Percentiles rank a stretch among this genome's conserved stretches.
Evolutionary conservation across 139 green algal genomes (phyloP).

Genomic region (Chlorella ohadii): DNA sequence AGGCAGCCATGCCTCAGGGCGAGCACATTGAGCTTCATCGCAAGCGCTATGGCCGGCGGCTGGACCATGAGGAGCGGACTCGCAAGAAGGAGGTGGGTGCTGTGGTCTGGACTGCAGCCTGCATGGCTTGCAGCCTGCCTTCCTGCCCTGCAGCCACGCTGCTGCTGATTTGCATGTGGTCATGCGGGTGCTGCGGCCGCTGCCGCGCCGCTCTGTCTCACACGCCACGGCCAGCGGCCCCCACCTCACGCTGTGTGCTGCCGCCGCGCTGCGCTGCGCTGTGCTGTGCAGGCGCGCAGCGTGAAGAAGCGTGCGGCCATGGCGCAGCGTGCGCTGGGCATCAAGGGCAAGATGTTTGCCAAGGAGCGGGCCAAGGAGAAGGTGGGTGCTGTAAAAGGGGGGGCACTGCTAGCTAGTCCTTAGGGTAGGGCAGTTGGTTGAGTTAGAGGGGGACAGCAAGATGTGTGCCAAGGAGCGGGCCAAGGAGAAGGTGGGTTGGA

Average conservation of each 20-base stretch:
- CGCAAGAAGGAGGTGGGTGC: slow-evolving; percentile 86
- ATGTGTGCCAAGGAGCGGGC: slow-evolving; percentile 90
- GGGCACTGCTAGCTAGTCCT: too few species aligned
- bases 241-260: too few species aligned
- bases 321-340: slow-evolving; percentile 87
- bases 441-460: too few species aligned
- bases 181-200: too few species aligned
- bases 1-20: slow-evolving; percentile 91
- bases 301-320: slow-evolving; percentile 90
- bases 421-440: too few species aligned
- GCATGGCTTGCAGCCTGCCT: too few species aligned
- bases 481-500: slow-evolving; percentile 84
- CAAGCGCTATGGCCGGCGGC: slow-evolving; percentile 91
- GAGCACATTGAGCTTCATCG: slow-evolving; percentile 98
- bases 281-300: slow-evolving; percentile 65
- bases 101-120: too few species aligned
- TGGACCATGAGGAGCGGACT: slow-evolving; percentile 94
- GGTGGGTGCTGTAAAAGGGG: slow-evolving; percentile 7
- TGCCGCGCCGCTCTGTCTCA: too few species aligned
- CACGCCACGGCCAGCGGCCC: too few species aligned
- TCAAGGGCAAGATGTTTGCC: slow-evolving; percentile 98
- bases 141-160: too few species aligned
- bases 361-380: slow-evolving; percentile 99
- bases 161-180: too few species aligned
- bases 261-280: too few species aligned